These are phyloP conservation scores for Pharus latifolius DNA, from an alignment of 176 grass and related monocot genomes.

Conservation along the genomic window DNA sequence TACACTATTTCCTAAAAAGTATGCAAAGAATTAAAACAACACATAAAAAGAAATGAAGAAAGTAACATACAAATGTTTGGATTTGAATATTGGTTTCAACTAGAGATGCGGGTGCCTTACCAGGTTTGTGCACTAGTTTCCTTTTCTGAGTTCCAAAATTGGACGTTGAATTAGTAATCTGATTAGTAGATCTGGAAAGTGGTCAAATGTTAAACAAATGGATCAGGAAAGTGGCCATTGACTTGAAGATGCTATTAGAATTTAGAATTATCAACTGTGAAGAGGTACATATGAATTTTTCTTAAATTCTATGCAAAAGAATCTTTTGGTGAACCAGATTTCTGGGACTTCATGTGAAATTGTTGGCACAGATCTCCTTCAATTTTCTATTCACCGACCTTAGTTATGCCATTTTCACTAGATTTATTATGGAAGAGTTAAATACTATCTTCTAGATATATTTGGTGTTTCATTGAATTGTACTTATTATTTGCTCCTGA, in stretches of 20 bases:
- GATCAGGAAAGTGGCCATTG: not conserved
- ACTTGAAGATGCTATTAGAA: not conserved
- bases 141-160: no score
- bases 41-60: no score
- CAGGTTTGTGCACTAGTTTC: no score
- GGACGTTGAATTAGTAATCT: not conserved
- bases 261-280: not conserved
- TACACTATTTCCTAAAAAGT: no score
- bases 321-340: slow-evolving; percentile 29
- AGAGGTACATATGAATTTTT: not conserved
- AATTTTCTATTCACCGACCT: not conserved
- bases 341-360: not conserved
- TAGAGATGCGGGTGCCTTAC: no score
- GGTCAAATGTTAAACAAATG: not conserved
- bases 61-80: no score
- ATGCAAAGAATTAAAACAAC: no score
- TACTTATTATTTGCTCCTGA: no score
- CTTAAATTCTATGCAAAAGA: not conserved
- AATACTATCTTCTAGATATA: not conserved
- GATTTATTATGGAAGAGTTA: not conserved
- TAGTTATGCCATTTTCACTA: not conserved
- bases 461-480: not conserved
- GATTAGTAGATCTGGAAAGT: not conserved
- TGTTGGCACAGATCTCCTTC: not conserved
- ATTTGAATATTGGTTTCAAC: no score